phyloP scores from a whole-genome alignment of 176 grass and related monocot genomes.

The Raddia guianensis region DNA sequence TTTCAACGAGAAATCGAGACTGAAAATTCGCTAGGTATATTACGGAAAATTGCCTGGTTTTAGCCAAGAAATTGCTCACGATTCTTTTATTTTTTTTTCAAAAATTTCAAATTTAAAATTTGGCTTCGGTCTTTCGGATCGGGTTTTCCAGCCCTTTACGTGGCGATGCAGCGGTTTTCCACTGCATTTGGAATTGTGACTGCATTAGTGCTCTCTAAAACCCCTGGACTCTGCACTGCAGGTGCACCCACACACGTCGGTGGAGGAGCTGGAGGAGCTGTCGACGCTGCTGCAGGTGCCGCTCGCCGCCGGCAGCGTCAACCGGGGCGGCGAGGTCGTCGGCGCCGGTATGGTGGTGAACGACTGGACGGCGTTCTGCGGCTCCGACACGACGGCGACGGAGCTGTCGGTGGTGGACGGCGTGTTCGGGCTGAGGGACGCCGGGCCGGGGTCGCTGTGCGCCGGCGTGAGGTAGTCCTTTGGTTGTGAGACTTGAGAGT shows the following conservation, averaged over 20 bases:
- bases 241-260: constrained; percentile 86
- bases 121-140: too few relatives aligned
- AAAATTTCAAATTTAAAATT: too few relatives aligned
- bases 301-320: constrained; percentile 73
- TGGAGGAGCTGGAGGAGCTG: constrained; percentile 91
- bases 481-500: constrained; percentile 44
- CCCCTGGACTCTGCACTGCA: not conserved
- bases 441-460: constrained; percentile 47
- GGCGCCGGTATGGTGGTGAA: constrained; percentile 73
- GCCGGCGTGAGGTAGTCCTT: constrained; percentile 62
- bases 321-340: constrained; percentile 78
- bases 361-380: constrained; percentile 89
- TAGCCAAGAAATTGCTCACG: too few relatives aligned
- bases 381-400: constrained; percentile 75
- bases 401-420: constrained; percentile 80
- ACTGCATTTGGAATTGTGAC: too few relatives aligned
- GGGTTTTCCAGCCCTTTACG: too few relatives aligned
- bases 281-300: constrained; percentile 94
- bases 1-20: too few relatives aligned
- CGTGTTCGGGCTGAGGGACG: constrained; percentile 76
- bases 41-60: too few relatives aligned
- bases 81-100: too few relatives aligned
- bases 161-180: too few relatives aligned
- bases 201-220: not conserved
- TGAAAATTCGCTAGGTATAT: too few relatives aligned